Conservation (phyloP, 225 moss, liverwort and hornwort species). For the Neckera pumila region DNA sequence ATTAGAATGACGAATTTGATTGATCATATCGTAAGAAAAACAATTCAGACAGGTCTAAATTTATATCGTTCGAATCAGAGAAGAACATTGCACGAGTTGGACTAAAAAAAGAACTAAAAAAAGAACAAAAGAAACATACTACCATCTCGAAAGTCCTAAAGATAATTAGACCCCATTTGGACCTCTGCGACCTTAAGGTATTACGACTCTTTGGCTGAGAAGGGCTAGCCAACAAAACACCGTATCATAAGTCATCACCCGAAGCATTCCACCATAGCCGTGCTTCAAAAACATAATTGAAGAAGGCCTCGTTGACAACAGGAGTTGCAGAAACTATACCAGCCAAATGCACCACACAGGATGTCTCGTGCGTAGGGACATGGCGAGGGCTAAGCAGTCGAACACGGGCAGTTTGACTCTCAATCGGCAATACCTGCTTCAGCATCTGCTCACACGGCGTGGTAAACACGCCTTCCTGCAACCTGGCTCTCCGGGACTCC, state of each 20-base stretch:
- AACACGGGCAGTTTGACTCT: slow-evolving; percentile 83
- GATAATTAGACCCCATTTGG: not conserved
- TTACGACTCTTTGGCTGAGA: not conserved
- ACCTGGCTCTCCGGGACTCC: slow-evolving; percentile 64
- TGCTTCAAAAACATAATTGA: not conserved
- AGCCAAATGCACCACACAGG: slow-evolving; percentile 91
- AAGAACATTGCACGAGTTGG: not conserved
- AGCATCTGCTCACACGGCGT: slow-evolving; percentile 86
- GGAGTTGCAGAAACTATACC: slow-evolving; percentile 29
- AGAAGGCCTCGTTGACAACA: not conserved
- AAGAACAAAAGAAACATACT: not conserved
- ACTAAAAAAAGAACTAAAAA: not conserved
- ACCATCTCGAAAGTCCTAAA: not conserved
- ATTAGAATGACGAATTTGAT: not conserved
- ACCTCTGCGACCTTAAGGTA: not conserved
- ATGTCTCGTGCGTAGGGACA: slow-evolving; percentile 41
- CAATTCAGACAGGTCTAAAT: not conserved
- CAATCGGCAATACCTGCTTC: slow-evolving; percentile 67
- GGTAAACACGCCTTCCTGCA: slow-evolving; percentile 68
- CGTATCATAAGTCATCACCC: not conserved
- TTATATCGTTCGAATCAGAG: not conserved
- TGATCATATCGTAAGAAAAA: not conserved
- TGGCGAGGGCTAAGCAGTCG: slow-evolving; percentile 79
- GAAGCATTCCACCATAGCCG: not conserved
- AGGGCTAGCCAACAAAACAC: not conserved